These are phyloP conservation scores for Leccinum subspadiceum DNA, from an alignment of 1,284 basidiomycete genomes.

Conservation along the genomic window DNA sequence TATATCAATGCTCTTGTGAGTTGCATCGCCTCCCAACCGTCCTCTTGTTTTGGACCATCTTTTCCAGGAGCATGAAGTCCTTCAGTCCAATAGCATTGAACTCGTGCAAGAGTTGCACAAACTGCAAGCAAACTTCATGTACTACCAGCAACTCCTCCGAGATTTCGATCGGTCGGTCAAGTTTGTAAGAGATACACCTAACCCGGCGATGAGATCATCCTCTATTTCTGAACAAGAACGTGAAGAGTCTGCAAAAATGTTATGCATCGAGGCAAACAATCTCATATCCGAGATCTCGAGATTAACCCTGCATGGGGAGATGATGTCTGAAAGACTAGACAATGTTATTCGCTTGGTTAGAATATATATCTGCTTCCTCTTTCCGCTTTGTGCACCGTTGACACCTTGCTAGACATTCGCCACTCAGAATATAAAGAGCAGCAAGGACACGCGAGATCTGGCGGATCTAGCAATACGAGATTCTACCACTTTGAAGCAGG, in stretches of 20 bases:
- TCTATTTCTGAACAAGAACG: slow-evolving; percentile 17
- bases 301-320: slow-evolving; percentile 39
- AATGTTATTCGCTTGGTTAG: slow-evolving; percentile 49
- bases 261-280: slow-evolving; percentile 43
- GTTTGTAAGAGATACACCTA: slow-evolving; percentile 45
- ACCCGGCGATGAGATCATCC: slow-evolving; percentile 40
- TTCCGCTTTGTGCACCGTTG: not conserved
- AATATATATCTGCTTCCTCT: not conserved
- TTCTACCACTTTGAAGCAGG: slow-evolving; percentile 47
- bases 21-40: not conserved
- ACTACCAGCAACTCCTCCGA: slow-evolving; percentile 48
- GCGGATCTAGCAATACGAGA: slow-evolving; percentile 43
- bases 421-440: slow-evolving; percentile 47
- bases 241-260: slow-evolving; percentile 27
- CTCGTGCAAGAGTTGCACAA: slow-evolving; percentile 50
- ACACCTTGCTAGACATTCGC: slow-evolving; percentile 41
- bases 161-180: slow-evolving; percentile 49
- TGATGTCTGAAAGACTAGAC: slow-evolving; percentile 46
- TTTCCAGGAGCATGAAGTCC: slow-evolving; percentile 43
- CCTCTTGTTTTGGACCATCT: not conserved
- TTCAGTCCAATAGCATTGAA: slow-evolving; percentile 36
- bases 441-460: slow-evolving; percentile 39
- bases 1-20: slow-evolving; percentile 47
- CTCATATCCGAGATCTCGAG: slow-evolving; percentile 49
- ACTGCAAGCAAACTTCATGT: slow-evolving; percentile 50